Conservation (phyloP, 371 early-diverging fungal genomes). For the Capillidium rhysosporum region DNA sequence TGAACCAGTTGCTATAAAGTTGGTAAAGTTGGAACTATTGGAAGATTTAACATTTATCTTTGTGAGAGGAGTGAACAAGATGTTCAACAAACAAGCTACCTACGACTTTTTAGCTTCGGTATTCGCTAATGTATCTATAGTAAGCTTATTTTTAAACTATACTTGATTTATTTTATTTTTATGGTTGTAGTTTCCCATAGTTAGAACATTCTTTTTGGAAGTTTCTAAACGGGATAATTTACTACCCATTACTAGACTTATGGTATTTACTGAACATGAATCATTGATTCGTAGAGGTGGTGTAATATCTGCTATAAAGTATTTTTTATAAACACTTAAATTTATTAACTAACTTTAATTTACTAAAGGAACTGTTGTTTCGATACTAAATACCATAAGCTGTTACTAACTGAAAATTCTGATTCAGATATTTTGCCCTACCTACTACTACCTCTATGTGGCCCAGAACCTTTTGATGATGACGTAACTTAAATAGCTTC, state of each 20-base stretch:
- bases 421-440: conserved; percentile 69
- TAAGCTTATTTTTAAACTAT: conserved; percentile 12
- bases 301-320: conserved; percentile 64
- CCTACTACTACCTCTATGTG: conserved; percentile 74
- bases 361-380: conserved; percentile 55
- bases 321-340: conserved; percentile 5
- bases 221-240: conserved; percentile 25
- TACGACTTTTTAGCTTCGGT: conserved; percentile 77
- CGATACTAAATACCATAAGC: conserved; percentile 36
- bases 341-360: neutral
- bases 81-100: conserved; percentile 61
- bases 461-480: conserved; percentile 74
- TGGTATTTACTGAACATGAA: conserved; percentile 65
- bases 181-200: conserved; percentile 25
- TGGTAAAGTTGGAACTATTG: conserved; percentile 34
- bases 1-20: conserved; percentile 25
- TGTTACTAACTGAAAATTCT: conserved; percentile 32
- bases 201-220: conserved; percentile 49
- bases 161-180: neutral
- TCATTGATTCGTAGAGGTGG: conserved; percentile 75
- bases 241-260: conserved; percentile 59
- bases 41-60: conserved; percentile 78
- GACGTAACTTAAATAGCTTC: too few relatives aligned
- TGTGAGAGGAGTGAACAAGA: conserved; percentile 48
- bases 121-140: conserved; percentile 70